Base-by-base conservation (phyloP, 176 grass and related monocot genomes). In the Aechmea fasciata region DNA sequence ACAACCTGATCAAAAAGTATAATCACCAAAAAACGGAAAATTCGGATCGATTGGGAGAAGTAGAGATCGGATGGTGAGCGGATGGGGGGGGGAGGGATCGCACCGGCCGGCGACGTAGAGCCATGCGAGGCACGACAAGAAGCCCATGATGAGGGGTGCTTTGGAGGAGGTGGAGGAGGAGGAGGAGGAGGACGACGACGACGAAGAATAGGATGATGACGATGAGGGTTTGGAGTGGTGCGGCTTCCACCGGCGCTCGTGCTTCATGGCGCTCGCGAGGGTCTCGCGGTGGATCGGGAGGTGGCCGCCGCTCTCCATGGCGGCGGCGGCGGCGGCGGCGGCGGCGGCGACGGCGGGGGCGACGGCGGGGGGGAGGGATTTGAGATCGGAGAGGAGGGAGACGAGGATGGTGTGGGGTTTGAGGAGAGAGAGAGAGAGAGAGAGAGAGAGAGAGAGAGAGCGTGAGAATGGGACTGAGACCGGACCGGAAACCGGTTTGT, bases 81-180 rank as follows among this genome's bases (percentile, higher is more conserved):
- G 22, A n/a, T n/a, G 4, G 11, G 10, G 51, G 11, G 52, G 1
- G 20, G 49, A 0, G 23, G 1, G 65, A 57, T 33, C 75, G 63
- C 68, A 93, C 87, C 90, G 74, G 48, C 94, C 94, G 41, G 94
- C 94, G 71, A 99, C 67, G 73, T 99, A 99, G 72, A 99, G 87
- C 90, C 94, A 99, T 26, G 94, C 94, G 53, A 99, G 84, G 77
- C 94, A 99, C 63, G 94, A 93, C 66, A 99, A 84, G 80, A 99
- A 99, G 22, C 75, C 84, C 94, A 99, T 88, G 69, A 99, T 70
- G 47, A 99, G 84, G 15, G 87, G 77, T 1, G 51, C 74, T 81
- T 73, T 88, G 23, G 82, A 79, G 14, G 82, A 81, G 41, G 81
- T 47, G 50, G 80, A 71, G 33, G 51, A 61, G 55, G 48, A 13